Base-by-base conservation (phyloP, 2,329 filamentous ascomycete species). In the Arthrobotrys musiformis region DNA sequence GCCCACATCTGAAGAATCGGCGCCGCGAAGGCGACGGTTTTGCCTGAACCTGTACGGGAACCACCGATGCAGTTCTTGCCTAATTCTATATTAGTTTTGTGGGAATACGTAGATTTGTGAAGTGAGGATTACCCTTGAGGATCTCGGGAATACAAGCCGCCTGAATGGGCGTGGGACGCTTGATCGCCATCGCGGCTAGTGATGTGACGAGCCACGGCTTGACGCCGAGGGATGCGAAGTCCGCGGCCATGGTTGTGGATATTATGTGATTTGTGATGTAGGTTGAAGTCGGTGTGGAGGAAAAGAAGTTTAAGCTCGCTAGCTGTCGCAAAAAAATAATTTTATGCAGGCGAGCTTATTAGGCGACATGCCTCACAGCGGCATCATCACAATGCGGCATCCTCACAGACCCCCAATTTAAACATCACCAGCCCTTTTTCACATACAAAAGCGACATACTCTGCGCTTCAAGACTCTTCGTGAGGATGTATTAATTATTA, bases 1-100 rank as follows among this genome's bases (percentile, higher is more conserved):
- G 94, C 90, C 93, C 94, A 98, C 83, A 91, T 91, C 83, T 98
- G 94, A 79, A 99, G 85, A 76, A 99, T 97, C 0, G 95, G 95
- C 8, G 94, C 93, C 0, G 94, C 92, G 84, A 99, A 99, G 0
- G 95, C 94, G 48, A 98, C 90, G 2, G 95, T 99, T 86, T 99
- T 99, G 84, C 95, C 95, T 11, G 94, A 97, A 86, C 95, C 95
- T 0, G 95, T 99, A 79, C 93, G 88, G 82, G 93, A 97, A 40
- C 94, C 94, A 82, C 95, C 95, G 81, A 99, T 97, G 82, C 93
- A 97, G 84, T 99, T 94, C 81, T 92, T 88, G 4, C 95, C 80
- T 80, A 33, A 22, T 9, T 26, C 13, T 22, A 11, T 30, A 13
- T 30, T 7, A 17, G 4, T 17, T 26, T 15, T 24, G 35, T 62